Conservation (phyloP, 768 basidiomycete species). For the Lanmaoa rubissima region DNA sequence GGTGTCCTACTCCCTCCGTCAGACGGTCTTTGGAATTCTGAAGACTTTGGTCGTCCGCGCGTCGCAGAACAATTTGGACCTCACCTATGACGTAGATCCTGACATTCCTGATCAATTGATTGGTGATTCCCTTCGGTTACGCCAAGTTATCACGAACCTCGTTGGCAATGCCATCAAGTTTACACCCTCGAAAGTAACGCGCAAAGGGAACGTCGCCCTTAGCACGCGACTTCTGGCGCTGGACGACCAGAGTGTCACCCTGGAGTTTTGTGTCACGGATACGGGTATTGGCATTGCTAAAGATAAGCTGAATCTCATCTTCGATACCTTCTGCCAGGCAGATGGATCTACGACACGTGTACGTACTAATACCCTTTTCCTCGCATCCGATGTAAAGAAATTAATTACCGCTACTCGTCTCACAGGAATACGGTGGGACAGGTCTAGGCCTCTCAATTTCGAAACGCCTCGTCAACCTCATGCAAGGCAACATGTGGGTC, state of each 20-base stretch:
- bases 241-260: slow-evolving; percentile 80
- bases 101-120: slow-evolving; percentile 96
- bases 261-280: slow-evolving; percentile 97
- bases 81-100: slow-evolving; percentile 94
- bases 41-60: slow-evolving; percentile 98
- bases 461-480: slow-evolving; percentile 92
- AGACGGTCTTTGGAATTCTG: slow-evolving; percentile 94
- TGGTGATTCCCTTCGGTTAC: slow-evolving; percentile 90
- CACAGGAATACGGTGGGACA: slow-evolving; percentile 93
- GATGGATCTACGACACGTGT: slow-evolving; percentile 97
- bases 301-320: slow-evolving; percentile 96
- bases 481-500: slow-evolving; percentile 99
- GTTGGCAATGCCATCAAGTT: slow-evolving; percentile 98
- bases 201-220: slow-evolving; percentile 88
- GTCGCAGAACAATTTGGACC: slow-evolving; percentile 92
- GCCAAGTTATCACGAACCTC: slow-evolving; percentile 94
- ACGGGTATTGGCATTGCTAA: slow-evolving; percentile 99
- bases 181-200: slow-evolving; percentile 74
- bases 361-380: slow-evolving; percentile 27
- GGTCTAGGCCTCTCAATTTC: slow-evolving; percentile 97
- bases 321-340: slow-evolving; percentile 98
- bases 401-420: slow-evolving; percentile 15
- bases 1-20: slow-evolving; percentile 96
- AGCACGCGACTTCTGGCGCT: slow-evolving; percentile 76
- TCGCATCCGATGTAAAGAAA: slow-evolving; percentile 6